Conservation (phyloP, 257 asterid genomes). For the Craterostigma plantagineum region DNA sequence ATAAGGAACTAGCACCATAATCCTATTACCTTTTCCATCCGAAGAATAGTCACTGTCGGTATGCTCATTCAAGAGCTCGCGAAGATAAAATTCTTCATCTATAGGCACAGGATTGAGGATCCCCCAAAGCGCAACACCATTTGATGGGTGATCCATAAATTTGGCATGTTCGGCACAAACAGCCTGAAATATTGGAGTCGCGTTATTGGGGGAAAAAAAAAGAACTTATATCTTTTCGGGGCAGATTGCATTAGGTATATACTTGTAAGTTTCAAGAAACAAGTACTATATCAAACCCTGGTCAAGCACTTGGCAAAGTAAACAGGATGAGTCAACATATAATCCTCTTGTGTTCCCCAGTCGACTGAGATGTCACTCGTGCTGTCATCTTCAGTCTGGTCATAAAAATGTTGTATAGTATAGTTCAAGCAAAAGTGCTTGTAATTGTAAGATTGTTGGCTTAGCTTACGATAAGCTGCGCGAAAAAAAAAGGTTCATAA, state of each 20-base stretch:
- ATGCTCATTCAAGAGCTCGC: slow-evolving; percentile 37
- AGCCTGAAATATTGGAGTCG: slow-evolving; percentile 20
- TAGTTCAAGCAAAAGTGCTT: not conserved
- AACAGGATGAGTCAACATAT: slow-evolving; percentile 45
- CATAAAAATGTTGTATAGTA: slow-evolving; percentile 6
- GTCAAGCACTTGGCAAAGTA: slow-evolving; percentile 67
- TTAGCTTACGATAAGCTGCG: not conserved
- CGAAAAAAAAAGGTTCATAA: slow-evolving; percentile 16
- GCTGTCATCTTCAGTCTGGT: slow-evolving; percentile 39
- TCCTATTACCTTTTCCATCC: slow-evolving; percentile 26
- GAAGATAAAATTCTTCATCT: slow-evolving; percentile 49
- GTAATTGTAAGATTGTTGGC: not conserved
- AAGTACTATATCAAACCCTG: slow-evolving; percentile 24
- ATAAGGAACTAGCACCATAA: slow-evolving; percentile 3
- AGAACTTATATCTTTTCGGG: not conserved
- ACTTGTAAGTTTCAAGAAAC: slow-evolving; percentile 5
- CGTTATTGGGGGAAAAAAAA: not conserved
- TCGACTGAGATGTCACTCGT: slow-evolving; percentile 18
- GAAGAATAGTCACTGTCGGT: slow-evolving; percentile 26
- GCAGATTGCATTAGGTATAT: slow-evolving; percentile 5
- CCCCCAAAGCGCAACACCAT: slow-evolving; percentile 63
- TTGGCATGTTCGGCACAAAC: slow-evolving; percentile 29
- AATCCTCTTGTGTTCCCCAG: slow-evolving; percentile 47
- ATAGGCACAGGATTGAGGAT: slow-evolving; percentile 40
- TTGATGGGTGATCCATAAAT: slow-evolving; percentile 49